Evolutionary conservation across 1,284 basidiomycete species (phyloP), one percentile per base, ranked within the genome.

Genomic region (Pterulicium gracile): DNA sequence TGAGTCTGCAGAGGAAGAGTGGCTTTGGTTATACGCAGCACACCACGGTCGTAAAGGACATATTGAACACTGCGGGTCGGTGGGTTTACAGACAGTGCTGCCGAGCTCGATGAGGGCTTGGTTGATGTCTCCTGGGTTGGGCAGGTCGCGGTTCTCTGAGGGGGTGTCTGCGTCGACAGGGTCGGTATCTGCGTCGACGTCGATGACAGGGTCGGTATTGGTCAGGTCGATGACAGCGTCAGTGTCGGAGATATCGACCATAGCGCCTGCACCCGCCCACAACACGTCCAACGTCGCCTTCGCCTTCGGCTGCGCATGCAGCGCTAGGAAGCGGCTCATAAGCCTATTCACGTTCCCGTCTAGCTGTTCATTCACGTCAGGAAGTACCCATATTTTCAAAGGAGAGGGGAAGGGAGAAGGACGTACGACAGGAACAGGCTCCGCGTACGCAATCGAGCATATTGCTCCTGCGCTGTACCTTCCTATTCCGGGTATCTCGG

Each of bases 341-440:
- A 94, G 69, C 46, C 89, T 77, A 58, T 89, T 81, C 3, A 96
- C 87, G 60, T 97, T 97, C 20, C 93, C 93, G 59, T 97, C 93
- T 42, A 96, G 70, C 88, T 91, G 55, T 45, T 21, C 40, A 34
- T 22, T 17, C 13, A 18, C 42, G 45, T 20, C 22, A 50, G 42
- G 35, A 42, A 12, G 27, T 21, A 39, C 43, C n/a, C n/a, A n/a
- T n/a, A 22, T 22, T 42, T 21, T 24, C 14, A 24, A 42, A 27
- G 19, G n/a, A n/a, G 21, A 41, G 27, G 27, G 35, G 35, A 21
- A 44, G 32, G 44, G n/a, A 27, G 47, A 47, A 23, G 14, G 17
- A 70, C 81, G 59, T 60, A 91, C 89, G 43, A 93, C 88, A 13
- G 92, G 87, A 7, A 78, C 85, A 49, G 75, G 74, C 52, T 90